A percentile compares a stretch with the other conserved stretches of the same genome.
Evolutionary conservation across 495 filamentous ascomycete genomes (phyloP).

Genomic region (Cudoniella acicularis): DNA sequence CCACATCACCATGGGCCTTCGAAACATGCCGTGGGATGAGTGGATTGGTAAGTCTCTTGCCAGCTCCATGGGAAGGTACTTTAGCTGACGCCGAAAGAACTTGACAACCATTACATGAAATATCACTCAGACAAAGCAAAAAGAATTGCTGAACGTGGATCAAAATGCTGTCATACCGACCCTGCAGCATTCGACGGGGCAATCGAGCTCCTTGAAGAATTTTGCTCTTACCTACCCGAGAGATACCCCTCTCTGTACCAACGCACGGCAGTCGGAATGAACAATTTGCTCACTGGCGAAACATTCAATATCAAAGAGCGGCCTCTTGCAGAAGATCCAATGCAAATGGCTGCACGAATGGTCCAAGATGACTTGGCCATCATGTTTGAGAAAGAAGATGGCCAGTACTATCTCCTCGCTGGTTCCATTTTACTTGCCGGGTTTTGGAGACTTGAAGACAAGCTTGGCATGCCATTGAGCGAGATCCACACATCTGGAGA

Average conservation of each 20-base stretch:
- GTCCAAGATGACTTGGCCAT: slow-evolving; percentile 84
- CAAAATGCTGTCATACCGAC: slow-evolving; percentile 66
- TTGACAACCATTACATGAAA: slow-evolving; percentile 77
- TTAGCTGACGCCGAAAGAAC: slow-evolving; percentile 41
- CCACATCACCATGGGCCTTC: slow-evolving; percentile 80
- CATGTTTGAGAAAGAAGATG: slow-evolving; percentile 77
- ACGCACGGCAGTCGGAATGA: slow-evolving; percentile 61
- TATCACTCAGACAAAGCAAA: slow-evolving; percentile 72
- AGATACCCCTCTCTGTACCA: slow-evolving; percentile 73
- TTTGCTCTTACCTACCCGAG: slow-evolving; percentile 71
- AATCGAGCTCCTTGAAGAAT: slow-evolving; percentile 74
- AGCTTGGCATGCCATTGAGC: slow-evolving; percentile 77
- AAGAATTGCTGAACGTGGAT: slow-evolving; percentile 67
- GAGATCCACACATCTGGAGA: slow-evolving; percentile 83
- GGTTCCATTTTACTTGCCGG: slow-evolving; percentile 77
- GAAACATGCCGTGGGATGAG: slow-evolving; percentile 71
- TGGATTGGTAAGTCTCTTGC: slow-evolving; percentile 61
- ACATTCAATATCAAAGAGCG: slow-evolving; percentile 64
- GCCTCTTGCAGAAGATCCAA: slow-evolving; percentile 76
- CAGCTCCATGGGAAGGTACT: not conserved
- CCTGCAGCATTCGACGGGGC: slow-evolving; percentile 75
- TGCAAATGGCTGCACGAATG: slow-evolving; percentile 68
- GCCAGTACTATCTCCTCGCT: slow-evolving; percentile 81
- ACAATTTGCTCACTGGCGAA: slow-evolving; percentile 71
- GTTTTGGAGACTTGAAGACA: slow-evolving; percentile 84